phyloP scores from a whole-genome alignment of 2,329 filamentous ascomycete species.

The Aspergillus sp. region DNA sequence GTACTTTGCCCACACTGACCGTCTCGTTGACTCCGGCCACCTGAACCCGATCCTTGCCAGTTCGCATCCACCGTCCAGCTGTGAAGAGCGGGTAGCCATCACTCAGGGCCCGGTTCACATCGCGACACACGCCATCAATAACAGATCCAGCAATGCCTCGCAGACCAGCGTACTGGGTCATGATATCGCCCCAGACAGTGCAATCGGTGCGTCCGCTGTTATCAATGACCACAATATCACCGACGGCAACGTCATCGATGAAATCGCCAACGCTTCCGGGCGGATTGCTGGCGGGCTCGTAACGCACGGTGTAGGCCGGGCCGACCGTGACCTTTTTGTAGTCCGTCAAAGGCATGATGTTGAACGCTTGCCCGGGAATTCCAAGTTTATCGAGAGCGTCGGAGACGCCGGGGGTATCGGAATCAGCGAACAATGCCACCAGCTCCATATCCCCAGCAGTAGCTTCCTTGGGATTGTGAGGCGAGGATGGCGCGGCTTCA shows the following conservation, averaged over 20 bases:
- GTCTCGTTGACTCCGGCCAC: slow-evolving; percentile 30
- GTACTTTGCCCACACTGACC: slow-evolving; percentile 29
- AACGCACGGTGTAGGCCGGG: slow-evolving; percentile 35
- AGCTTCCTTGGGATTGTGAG: slow-evolving; percentile 7
- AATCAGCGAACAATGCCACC: slow-evolving; percentile 15
- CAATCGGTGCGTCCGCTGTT: slow-evolving; percentile 36
- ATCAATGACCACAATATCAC: slow-evolving; percentile 35
- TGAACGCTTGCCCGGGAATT: slow-evolving; percentile 18
- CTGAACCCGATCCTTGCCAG: slow-evolving; percentile 34
- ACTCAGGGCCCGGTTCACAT: slow-evolving; percentile 29
- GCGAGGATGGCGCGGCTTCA: not conserved
- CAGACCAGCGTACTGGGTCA: slow-evolving; percentile 36
- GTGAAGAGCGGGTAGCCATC: slow-evolving; percentile 33
- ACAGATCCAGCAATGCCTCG: slow-evolving; percentile 33
- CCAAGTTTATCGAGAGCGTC: slow-evolving; percentile 24
- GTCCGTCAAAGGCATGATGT: slow-evolving; percentile 22
- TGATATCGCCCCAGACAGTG: slow-evolving; percentile 39
- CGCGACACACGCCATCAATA: slow-evolving; percentile 35
- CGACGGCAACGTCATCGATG: slow-evolving; percentile 31
- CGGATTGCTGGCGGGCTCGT: slow-evolving; percentile 21
- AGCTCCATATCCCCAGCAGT: slow-evolving; percentile 17
- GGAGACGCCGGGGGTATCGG: slow-evolving; percentile 20
- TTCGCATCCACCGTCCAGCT: slow-evolving; percentile 35
- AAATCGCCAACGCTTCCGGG: slow-evolving; percentile 33
- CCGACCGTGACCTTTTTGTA: slow-evolving; percentile 31